Base-by-base conservation (phyloP, 495 filamentous ascomycete species). In the Xylaria flabelliformis region DNA sequence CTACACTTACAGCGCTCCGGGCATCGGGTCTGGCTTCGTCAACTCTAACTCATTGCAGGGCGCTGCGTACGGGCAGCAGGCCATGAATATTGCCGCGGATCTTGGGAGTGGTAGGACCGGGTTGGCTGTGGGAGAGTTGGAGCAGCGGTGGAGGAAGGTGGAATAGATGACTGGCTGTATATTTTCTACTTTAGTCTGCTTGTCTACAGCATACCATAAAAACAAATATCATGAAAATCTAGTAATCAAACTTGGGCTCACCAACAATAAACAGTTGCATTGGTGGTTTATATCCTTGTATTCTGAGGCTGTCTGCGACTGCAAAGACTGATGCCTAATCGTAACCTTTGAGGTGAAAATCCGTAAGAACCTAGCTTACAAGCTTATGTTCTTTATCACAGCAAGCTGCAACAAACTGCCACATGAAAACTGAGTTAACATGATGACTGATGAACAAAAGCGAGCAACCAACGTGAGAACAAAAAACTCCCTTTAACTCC, bases 21-120 rank as follows among this genome's bases (percentile, higher is more conserved):
- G 74, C 13, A 63, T 75, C 9, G 74, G 72, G 15, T 71, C 72
- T 21, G 70, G 75, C 21, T 77, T 67, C 32, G 72, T 62, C 15
- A 75, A 77, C n/a, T 32, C 19, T 62, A 73, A 77, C 53, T 50
- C 74, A 3, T 39, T 77, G 5, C 69, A 74, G 39, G 76, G 72
- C 2, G 72, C 76, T 9, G 66, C 62, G 39, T 75, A 74, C 41
- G 63, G 66, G 6, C 59, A 75, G 21, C 74, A 75, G 42, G 75
- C 71, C 4, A 32, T 56, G 61, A 29, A 64, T 19, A 42, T 69
- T 3, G 44, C 46, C 34, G 46, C 55, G 36, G 71, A 41, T 50
- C 67, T 59, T 46, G 59, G 64, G 19, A 66, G 32, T 32, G 53
- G 61, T 12, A 55, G 65, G 5, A 24, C 36, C 26, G 34, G 41